Base-by-base conservation (phyloP, 768 basidiomycete genomes). In the Mycena sanguinolenta region DNA sequence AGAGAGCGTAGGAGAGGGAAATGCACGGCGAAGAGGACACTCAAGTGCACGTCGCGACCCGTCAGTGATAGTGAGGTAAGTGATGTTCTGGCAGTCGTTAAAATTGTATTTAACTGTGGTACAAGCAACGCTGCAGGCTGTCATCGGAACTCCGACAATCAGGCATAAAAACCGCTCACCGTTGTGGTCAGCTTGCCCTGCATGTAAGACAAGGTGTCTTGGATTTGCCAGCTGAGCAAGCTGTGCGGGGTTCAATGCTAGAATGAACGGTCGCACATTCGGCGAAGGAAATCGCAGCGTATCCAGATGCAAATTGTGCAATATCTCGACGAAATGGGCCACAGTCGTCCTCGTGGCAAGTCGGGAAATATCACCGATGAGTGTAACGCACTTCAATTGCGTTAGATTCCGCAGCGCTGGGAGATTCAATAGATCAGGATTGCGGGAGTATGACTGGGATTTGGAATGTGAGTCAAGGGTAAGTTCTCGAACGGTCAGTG, bases 1-100 rank as follows among this genome's bases (percentile, higher is more conserved):
- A 73, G 23, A n/a, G 72, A 65, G 36, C 59, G 67, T 28, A 73
- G 30, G 19, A 14, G 46, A 0, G 67, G 67, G 36, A 73, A 73
- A 28, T 44, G 72, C 5, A 73, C 59, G 30, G 12, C 21, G 57
- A 69, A 69, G 17, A 73, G 52, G 1, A 34, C 13, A n/a, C 25
- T 30, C 58, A 66, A 19, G 49, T 52, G 39, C 9, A 25, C 21
- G 17, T 14, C 2, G 14, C 14, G 5, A 8, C 46, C 67, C 21
- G 30, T 61, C 5, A 73, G 39, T n/a, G 59, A 65, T 1, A 73
- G 55, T 17, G 72, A 69, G 3, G 67, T 69, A 16, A 73, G 64
- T 17, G 60, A 58, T 21, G 67, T 39, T 21, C 28, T 49, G 21
- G 72, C 72, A n/a, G 72, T 64, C 36, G 60, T 44, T 10, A 69